These are phyloP conservation scores for Paxillus involutus DNA, from an alignment of 768 basidiomycete genomes.

Conservation along the genomic window DNA sequence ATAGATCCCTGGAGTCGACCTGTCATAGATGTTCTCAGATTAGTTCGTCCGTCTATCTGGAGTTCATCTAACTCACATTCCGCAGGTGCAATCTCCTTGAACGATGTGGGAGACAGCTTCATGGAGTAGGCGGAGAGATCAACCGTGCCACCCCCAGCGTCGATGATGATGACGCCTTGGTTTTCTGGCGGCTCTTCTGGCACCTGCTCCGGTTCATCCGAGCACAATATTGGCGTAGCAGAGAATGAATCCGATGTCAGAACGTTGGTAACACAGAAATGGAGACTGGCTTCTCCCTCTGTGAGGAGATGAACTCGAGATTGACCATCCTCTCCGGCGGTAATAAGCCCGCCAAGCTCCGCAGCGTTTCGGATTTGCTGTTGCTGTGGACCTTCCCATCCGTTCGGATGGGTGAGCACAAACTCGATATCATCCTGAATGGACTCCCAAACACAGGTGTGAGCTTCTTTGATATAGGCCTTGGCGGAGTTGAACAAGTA, in stretches of 20 bases:
- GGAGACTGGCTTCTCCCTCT: slow-evolving; percentile 60
- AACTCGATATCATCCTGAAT: slow-evolving; percentile 44
- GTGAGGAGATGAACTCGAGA: slow-evolving; percentile 53
- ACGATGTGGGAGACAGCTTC: slow-evolving; percentile 35
- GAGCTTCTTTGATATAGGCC: slow-evolving; percentile 44
- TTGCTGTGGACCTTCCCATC: slow-evolving; percentile 62
- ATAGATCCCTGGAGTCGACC: slow-evolving; percentile 41
- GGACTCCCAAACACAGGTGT: slow-evolving; percentile 42
- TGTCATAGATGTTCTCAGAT: slow-evolving; percentile 5
- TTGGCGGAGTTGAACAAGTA: slow-evolving; percentile 44
- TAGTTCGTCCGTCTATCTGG: background rate
- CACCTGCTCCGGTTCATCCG: slow-evolving; percentile 19
- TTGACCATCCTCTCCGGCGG: slow-evolving; percentile 35
- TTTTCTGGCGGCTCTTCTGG: slow-evolving; percentile 17
- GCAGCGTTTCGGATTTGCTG: slow-evolving; percentile 53
- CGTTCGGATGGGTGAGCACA: slow-evolving; percentile 60
- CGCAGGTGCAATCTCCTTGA: slow-evolving; percentile 36
- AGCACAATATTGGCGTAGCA: slow-evolving; percentile 4
- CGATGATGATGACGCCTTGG: slow-evolving; percentile 42
- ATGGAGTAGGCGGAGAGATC: slow-evolving; percentile 41
- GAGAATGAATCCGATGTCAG: slow-evolving; percentile 32
- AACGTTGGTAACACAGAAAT: slow-evolving; percentile 52
- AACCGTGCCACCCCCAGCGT: slow-evolving; percentile 46
- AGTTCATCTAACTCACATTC: slow-evolving; percentile 23
- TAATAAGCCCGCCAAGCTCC: slow-evolving; percentile 48